Base-by-base conservation (phyloP, 257 asterid species). In the Pogostemon cablin region DNA sequence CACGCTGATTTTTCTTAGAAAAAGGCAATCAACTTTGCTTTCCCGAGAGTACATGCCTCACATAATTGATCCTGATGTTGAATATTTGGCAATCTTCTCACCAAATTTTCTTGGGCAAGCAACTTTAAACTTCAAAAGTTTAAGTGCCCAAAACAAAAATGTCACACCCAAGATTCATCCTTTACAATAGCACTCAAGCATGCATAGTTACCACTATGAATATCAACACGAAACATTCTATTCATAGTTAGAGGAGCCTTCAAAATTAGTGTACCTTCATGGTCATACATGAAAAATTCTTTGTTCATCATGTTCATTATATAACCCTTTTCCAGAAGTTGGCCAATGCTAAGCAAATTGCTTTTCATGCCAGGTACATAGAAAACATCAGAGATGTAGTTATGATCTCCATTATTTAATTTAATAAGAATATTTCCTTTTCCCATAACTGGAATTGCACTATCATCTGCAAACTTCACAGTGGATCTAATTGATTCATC, bases 351-450 rank as follows among this genome's bases (percentile, higher is more conserved):
- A 0, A 70, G 59, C 25, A 70, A 3, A 35, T 66, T 67, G 9
- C 73, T 74, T 15, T 74, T 74, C 68, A 74, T 74, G 8, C 34
- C 62, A 3, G 55, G 56, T 1, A 74, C 73, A 48, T 55, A 65
- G 7, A 74, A 74, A 3, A 66, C 73, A 65, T 74, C 47, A 25
- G 62, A 35, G 20, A 74, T 74, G 43, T 66, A 74, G 12, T 3
- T 66, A 12, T 57, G 68, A 40, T 65, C 69, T 11, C 46, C 69
- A 48, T 74, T 74, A 69, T 65, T 74, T 5, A 44, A 35, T 3
- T 35, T 66, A 34, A 74, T 55, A 20, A 74, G 39, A 7, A 66
- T 44, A 12, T 42, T 37, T 8, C 69, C 74, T 50, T 60, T 68
- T 5, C 75, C 69, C 8, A 32, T 67, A 3, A 75, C 65, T 49